phyloP scores from a whole-genome alignment of 768 basidiomycete genomes.

The Suillus subluteus region DNA sequence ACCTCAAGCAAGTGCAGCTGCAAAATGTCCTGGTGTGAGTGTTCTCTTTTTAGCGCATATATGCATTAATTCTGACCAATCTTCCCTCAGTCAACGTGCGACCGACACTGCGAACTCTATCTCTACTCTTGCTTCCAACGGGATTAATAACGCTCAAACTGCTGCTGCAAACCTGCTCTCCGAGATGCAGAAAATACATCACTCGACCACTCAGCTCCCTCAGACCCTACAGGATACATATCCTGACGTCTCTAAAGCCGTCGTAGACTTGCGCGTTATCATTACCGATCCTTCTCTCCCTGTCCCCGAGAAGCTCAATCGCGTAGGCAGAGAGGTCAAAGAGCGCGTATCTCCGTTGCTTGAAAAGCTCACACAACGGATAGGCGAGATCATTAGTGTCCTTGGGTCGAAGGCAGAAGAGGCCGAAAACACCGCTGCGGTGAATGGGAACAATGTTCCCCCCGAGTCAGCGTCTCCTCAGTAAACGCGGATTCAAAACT shows the following conservation, averaged over 20 bases:
- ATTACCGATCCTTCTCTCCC: conserved; percentile 57
- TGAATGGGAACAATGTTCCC: background rate
- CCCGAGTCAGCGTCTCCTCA: conserved; percentile 7
- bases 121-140: conserved; percentile 59
- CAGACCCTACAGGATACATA: conserved; percentile 63
- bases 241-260: conserved; percentile 53
- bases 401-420: conserved; percentile 36
- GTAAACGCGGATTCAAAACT: conserved; percentile 9
- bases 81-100: conserved; percentile 59
- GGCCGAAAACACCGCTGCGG: background rate
- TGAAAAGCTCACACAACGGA: conserved; percentile 48
- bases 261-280: conserved; percentile 57
- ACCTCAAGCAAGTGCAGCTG: conserved; percentile 68
- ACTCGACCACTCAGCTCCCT: conserved; percentile 60
- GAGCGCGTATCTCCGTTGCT: conserved; percentile 65
- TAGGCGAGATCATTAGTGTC: conserved; percentile 32
- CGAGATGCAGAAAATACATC: conserved; percentile 69
- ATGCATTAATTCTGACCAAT: conserved; percentile 13
- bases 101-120: conserved; percentile 68
- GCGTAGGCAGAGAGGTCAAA: conserved; percentile 59
- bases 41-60: conserved; percentile 5
- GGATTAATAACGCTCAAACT: conserved; percentile 55
- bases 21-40: conserved; percentile 70
- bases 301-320: conserved; percentile 62
- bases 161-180: conserved; percentile 68